Percentiles rank a stretch among this genome's conserved stretches.
These are phyloP conservation scores for Bertia moriformis DNA, from an alignment of 2,329 filamentous ascomycete species.

Conservation along the genomic window DNA sequence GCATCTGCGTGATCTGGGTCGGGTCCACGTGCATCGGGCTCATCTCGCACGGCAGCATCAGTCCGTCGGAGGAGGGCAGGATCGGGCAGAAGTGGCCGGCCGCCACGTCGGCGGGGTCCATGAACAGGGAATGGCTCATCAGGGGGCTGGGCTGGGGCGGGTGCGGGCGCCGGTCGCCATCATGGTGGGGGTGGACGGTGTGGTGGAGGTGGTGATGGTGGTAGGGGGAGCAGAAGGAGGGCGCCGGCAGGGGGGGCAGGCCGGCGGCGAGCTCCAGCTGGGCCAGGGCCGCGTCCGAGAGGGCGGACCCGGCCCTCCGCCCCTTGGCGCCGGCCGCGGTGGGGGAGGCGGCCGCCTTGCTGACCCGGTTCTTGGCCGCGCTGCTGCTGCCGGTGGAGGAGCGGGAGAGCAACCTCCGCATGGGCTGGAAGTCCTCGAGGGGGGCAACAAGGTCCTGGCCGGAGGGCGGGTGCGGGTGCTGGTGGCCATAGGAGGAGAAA, in stretches of 20 bases:
- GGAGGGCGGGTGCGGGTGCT: too few species aligned
- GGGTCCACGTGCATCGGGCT: conserved; percentile 34
- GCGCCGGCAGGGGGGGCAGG: too few species aligned
- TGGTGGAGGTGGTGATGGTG: too few species aligned
- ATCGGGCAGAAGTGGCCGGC: conserved; percentile 9
- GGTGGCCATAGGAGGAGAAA: too few species aligned
- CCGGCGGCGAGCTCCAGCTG: neutral
- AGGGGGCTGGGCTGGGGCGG: neutral
- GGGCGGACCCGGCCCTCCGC: neutral
- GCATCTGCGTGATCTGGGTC: conserved; percentile 33
- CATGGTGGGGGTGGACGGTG: too few species aligned
- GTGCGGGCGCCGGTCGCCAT: too few species aligned
- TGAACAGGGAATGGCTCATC: neutral
- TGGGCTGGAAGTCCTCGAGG: conserved; percentile 29
- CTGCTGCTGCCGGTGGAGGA: conserved; percentile 26
- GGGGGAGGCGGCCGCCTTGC: conserved; percentile 20
- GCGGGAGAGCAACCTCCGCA: conserved; percentile 27
- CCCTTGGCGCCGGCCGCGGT: too few species aligned
- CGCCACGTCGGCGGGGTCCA: neutral
- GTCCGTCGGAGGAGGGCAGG: neutral
- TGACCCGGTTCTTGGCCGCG: conserved; percentile 23
- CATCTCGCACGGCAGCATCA: conserved; percentile 13
- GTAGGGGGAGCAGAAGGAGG: neutral
- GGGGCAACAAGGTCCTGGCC: conserved; percentile 27
- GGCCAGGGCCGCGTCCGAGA: neutral